A percentile compares a stretch with the other conserved stretches of the same genome.
These are phyloP conservation scores for Candida schatavii DNA, from an alignment of 805 yeast species.

Conservation along the genomic window DNA sequence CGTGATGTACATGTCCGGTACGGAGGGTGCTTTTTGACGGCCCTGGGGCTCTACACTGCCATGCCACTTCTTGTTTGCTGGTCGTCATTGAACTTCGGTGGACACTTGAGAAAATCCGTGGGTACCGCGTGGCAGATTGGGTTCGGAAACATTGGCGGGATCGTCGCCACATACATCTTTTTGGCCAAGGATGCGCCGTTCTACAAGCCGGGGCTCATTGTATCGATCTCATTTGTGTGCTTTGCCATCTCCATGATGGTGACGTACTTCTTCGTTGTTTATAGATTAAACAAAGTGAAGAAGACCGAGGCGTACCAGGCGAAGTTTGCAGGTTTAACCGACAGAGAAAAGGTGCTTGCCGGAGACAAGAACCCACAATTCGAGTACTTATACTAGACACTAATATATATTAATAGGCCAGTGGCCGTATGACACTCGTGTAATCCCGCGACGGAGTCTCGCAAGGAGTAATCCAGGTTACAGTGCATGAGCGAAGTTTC, in stretches of 20 bases:
- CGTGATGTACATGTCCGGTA: conserved; percentile 43
- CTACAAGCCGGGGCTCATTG: conserved; percentile 52
- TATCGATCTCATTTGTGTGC: conserved; percentile 47
- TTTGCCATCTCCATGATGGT: conserved; percentile 36
- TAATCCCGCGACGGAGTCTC: too few relatives aligned
- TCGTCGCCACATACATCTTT: conserved; percentile 59
- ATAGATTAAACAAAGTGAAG: conserved; percentile 22
- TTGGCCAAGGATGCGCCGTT: conserved; percentile 56
- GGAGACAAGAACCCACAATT: conserved; percentile 41
- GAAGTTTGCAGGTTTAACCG: conserved; percentile 23
- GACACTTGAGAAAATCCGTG: conserved; percentile 59
- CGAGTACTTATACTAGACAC: conserved; percentile 33
- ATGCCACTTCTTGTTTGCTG: conserved; percentile 74
- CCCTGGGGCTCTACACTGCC: conserved; percentile 56
- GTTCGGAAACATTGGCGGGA: conserved; percentile 73
- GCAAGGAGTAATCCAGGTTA: too few relatives aligned
- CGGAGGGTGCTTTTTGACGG: conserved; percentile 62
- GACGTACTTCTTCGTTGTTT: conserved; percentile 29
- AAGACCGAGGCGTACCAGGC: conserved; percentile 22
- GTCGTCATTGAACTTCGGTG: conserved; percentile 59
- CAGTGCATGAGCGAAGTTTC: too few relatives aligned
- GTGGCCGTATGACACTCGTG: too few relatives aligned
- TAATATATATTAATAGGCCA: too few relatives aligned
- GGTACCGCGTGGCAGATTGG: conserved; percentile 65
- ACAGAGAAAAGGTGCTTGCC: conserved; percentile 28